phyloP scores from a whole-genome alignment of 805 yeast genomes.

The Danielia reshetovae region DNA sequence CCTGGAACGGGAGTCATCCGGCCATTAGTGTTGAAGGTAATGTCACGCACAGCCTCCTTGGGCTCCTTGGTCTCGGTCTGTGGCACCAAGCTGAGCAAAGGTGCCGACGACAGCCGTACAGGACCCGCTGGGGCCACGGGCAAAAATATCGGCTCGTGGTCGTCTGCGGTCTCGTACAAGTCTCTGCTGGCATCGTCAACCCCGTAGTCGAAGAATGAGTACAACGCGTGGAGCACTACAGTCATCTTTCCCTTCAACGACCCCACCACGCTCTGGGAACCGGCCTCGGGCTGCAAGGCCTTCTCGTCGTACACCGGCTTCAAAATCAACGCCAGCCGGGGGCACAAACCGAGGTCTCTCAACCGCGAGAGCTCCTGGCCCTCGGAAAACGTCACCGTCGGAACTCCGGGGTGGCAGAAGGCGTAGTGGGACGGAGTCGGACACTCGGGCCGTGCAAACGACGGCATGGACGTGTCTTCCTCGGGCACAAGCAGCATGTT shows the following conservation, averaged over 20 bases:
- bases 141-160: background rate
- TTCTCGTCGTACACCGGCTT: slow-evolving; percentile 50
- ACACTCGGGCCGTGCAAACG: slow-evolving; percentile 15
- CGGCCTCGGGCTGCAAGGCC: slow-evolving; percentile 7
- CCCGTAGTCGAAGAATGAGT: slow-evolving; percentile 41
- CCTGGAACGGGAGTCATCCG: slow-evolving; percentile 1
- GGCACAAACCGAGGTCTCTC: slow-evolving; percentile 53
- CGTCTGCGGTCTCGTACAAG: slow-evolving; percentile 2
- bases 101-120: background rate
- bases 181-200: slow-evolving; percentile 22
- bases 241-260: background rate
- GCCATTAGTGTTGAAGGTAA: background rate
- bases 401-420: slow-evolving; percentile 42
- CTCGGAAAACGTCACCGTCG: slow-evolving; percentile 39
- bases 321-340: slow-evolving; percentile 70
- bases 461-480: slow-evolving; percentile 1
- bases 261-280: background rate
- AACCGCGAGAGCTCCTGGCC: slow-evolving; percentile 56
- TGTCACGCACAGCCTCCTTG: background rate
- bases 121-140: background rate
- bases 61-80: background rate
- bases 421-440: slow-evolving; percentile 53
- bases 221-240: slow-evolving; percentile 24
- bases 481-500: slow-evolving; percentile 11
- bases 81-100: too few relatives aligned